Evolutionary conservation across 2,329 filamentous ascomycete species (phyloP), one percentile per base, ranked within the genome.

Genomic region (Epichloe elymi): DNA sequence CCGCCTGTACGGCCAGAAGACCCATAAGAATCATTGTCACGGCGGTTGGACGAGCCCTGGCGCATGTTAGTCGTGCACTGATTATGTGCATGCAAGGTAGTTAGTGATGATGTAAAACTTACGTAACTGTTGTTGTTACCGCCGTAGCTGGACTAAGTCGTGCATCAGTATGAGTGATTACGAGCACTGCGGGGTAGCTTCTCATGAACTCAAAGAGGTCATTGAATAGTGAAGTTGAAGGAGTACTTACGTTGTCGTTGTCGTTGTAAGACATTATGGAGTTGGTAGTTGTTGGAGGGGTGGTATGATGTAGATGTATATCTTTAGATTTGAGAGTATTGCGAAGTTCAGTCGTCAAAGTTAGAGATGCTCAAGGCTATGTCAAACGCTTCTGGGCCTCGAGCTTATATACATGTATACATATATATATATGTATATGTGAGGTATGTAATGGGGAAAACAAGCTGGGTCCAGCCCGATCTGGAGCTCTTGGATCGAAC

Each of bases 241-340:
- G 10, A 14, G n/a, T 20, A 54, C 63, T 62, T 56, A 65, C 65
- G 61, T 65, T 59, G 52, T 65, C 64, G 67, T 72, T 67, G 55
- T 67, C 62, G 60, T 66, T 64, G 68, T 70, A 74, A 69, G 73
- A 75, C 73, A 75, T 72, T 50, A 36, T 68, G 33, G 17, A 30
- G 8, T 30, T 30, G 26, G 26, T 30, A 4, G 26, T 30, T 30
- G 14, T 23, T 26, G n/a, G 41, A 14, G 12, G 5, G 12, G 41
- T n/a, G 14, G 26, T 8, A 10, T 30, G 26, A 30, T 30, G 26
- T 30, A 30, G 26, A 30, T 30, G 26, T 30, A 30, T 30, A 30
- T 30, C 26, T 30, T 10, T 30, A 3, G 26, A 8, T 8, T 30
- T 30, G 26, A 30, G 26, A 10, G 26, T 26, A 26, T 26, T 26